Base-by-base conservation (phyloP, 257 asterid species). In the Solanum chilense region DNA sequence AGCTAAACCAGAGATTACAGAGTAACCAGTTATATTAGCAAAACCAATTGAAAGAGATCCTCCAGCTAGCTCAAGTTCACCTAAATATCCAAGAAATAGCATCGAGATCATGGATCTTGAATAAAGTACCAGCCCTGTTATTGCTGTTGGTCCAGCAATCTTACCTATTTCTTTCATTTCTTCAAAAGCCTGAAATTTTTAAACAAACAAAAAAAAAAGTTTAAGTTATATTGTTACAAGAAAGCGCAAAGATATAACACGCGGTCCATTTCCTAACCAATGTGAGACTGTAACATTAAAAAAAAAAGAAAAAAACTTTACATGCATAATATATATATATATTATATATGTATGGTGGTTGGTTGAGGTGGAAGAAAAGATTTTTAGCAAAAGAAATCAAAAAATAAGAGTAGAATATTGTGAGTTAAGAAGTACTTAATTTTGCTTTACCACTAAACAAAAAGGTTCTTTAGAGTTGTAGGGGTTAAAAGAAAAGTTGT, bases 91-190 rank as follows among this genome's bases (percentile, higher is more conserved):
- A 2, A 96, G 93, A 88, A 96, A 96, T 13, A 96, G 94, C 98
- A 95, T 96, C 66, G 99, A 96, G 84, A 96, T 96, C 98, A 96
- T 95, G 86, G 98, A 93, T 89, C 99, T 91, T 70, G 98, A 95
- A 68, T 94, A 96, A 3, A 96, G 90, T 6, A 96, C 52, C 2
- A 96, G 93, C 12, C 98, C 99, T 10, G 98, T 95, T 29, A 95
- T 87, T 42, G 95, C 93, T 12, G 98, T 92, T n/a, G 99, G 99
- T 4, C 93, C 92, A 16, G 98, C 94, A 74, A 97, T 94, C 87
- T 93, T 95, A 27, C 97, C 98, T 84, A 95, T 94, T 87, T 94
- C 98, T 91, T 90, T 95, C 41, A 95, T 89, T 86, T 97, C 99
- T 87, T 94, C 94, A 66, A 97, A 8, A 85, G 92, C 98, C 99